Conservation (phyloP, 768 basidiomycete genomes). For the Daedaleopsis sinensis region DNA sequence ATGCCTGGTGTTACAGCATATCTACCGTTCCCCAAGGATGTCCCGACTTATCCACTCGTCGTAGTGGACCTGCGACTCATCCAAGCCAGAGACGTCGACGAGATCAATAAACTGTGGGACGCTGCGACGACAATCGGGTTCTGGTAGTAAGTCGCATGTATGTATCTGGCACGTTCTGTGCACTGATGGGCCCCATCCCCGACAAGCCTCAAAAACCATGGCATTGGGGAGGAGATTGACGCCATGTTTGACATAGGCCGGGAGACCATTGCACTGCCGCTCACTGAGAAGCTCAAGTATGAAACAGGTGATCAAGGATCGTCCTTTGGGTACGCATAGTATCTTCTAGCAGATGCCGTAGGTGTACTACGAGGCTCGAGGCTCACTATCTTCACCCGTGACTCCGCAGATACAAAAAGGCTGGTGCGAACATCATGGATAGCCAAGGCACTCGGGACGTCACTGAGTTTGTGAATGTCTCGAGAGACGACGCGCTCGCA, state of each 20-base stretch:
- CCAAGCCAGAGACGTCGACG: neutral
- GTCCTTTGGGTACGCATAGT: constrained; percentile 42
- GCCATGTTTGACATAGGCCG: constrained; percentile 47
- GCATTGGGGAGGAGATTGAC: constrained; percentile 37
- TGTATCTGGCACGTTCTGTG: neutral
- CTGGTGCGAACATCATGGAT: constrained; percentile 37
- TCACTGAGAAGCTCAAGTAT: constrained; percentile 45
- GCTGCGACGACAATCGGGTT: neutral
- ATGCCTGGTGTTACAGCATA: neutral
- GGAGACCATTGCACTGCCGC: constrained; percentile 41
- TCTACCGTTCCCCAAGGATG: neutral
- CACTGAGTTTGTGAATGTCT: constrained; percentile 40
- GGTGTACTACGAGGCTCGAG: neutral
- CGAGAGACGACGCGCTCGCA: constrained; percentile 40
- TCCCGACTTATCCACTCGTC: neutral
- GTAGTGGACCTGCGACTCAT: neutral
- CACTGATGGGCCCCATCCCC: neutral
- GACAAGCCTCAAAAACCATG: constrained; percentile 13
- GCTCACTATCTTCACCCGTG: neutral
- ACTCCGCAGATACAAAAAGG: constrained; percentile 31
- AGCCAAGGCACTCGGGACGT: constrained; percentile 35
- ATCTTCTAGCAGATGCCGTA: constrained; percentile 39
- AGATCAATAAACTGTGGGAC: neutral
- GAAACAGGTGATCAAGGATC: constrained; percentile 45
- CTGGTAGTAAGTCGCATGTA: neutral